A percentile compares a stretch with the other conserved stretches of the same genome.
Conservation (phyloP, 345 rosid genomes). For the Syzygium aromaticum region DNA sequence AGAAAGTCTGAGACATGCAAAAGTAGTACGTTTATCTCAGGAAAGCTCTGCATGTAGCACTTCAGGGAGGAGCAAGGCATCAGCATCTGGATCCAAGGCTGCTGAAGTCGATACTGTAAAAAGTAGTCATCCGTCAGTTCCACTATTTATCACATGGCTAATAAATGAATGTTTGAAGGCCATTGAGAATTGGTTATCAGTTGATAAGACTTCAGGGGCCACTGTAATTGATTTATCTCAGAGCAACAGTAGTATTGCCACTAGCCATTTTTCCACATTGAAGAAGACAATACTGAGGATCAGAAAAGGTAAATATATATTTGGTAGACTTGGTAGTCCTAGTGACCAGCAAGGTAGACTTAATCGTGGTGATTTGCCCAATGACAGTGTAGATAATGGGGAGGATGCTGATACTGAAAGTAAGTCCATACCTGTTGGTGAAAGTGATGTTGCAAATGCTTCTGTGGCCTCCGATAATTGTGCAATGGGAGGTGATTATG, state of each 20-base stretch:
- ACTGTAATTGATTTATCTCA: constrained; percentile 18
- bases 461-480: constrained; percentile 22
- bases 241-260: constrained; percentile 20
- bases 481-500: constrained; percentile 24
- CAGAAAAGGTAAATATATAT: constrained; percentile 41
- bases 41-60: constrained; percentile 62
- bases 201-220: constrained; percentile 34
- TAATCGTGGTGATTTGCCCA: constrained; percentile 13
- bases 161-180: constrained; percentile 66
- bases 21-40: constrained; percentile 75
- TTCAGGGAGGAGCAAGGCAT: constrained; percentile 33
- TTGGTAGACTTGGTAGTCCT: constrained; percentile 43
- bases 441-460: constrained; percentile 14
- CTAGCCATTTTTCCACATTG: constrained; percentile 39
- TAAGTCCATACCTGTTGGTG: constrained; percentile 15
- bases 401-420: constrained; percentile 18
- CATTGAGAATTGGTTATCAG: constrained; percentile 58
- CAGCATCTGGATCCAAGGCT: constrained; percentile 21
- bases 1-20: constrained; percentile 61
- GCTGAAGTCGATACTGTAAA: constrained; percentile 25
- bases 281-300: constrained; percentile 48
- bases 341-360: constrained; percentile 30
- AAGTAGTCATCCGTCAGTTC: constrained; percentile 27
- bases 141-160: constrained; percentile 49
- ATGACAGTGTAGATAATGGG: constrained; percentile 30